Conservation (phyloP, 2,329 filamentous ascomycete genomes). For the Claviceps sp. region DNA sequence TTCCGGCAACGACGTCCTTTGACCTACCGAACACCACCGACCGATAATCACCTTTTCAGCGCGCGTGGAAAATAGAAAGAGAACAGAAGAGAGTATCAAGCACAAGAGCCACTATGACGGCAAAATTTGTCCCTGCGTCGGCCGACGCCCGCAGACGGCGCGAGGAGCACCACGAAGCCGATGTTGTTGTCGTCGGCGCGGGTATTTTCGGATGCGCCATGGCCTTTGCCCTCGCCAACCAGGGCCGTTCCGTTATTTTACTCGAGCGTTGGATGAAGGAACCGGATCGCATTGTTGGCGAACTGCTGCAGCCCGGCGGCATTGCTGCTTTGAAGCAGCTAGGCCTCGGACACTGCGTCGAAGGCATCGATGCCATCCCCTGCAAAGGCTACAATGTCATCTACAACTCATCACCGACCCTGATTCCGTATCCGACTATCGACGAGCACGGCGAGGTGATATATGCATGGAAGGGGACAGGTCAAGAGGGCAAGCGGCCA, state of each 20-base stretch:
- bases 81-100: not conserved
- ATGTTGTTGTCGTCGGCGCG: slow-evolving; percentile 85
- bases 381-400: slow-evolving; percentile 81
- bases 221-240: slow-evolving; percentile 71
- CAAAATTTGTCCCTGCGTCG: slow-evolving; percentile 10
- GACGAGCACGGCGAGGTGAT: slow-evolving; percentile 31
- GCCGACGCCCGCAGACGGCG: slow-evolving; percentile 31
- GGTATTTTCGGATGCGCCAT: slow-evolving; percentile 81
- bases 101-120: not conserved
- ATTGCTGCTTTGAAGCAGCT: slow-evolving; percentile 67
- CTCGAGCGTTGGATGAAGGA: slow-evolving; percentile 83
- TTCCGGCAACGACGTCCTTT: not conserved
- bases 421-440: slow-evolving; percentile 66
- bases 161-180: slow-evolving; percentile 48
- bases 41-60: no score
- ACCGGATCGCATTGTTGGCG: slow-evolving; percentile 90
- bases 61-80: not conserved
- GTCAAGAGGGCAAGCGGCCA: slow-evolving; percentile 27
- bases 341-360: slow-evolving; percentile 68
- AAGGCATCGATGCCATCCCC: slow-evolving; percentile 74
- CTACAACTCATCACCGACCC: slow-evolving; percentile 60
- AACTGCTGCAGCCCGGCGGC: slow-evolving; percentile 86
- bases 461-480: slow-evolving; percentile 21
- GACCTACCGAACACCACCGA: no score
- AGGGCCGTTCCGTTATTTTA: slow-evolving; percentile 81